These are phyloP conservation scores for Zangia roseola DNA, from an alignment of 768 basidiomycete species.

Conservation along the genomic window DNA sequence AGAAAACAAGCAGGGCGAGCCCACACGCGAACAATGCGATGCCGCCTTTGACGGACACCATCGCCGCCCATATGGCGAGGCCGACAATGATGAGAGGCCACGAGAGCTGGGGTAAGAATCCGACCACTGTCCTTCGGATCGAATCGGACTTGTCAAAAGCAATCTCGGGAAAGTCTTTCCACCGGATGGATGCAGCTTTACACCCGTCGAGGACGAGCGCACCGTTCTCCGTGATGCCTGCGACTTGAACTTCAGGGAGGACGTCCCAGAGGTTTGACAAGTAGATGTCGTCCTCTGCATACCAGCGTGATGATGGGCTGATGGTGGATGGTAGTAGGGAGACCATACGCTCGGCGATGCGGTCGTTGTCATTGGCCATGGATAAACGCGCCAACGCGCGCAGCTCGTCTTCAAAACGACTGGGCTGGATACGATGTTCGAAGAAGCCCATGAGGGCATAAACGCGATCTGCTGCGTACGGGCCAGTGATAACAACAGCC, in stretches of 20 bases:
- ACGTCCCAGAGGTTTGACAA: conserved; percentile 19
- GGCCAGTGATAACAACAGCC: not conserved
- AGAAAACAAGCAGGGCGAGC: not conserved
- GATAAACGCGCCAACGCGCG: conserved; percentile 19
- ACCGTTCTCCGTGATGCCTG: conserved; percentile 15
- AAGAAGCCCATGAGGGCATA: conserved; percentile 26
- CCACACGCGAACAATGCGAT: not conserved
- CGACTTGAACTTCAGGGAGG: conserved; percentile 17
- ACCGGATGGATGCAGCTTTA: conserved; percentile 16
- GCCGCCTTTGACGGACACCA: not conserved
- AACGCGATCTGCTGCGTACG: conserved; percentile 17
- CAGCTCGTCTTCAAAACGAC: conserved; percentile 9
- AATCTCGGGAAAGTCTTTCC: conserved; percentile 20
- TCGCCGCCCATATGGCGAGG: not conserved
- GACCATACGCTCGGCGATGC: conserved; percentile 22
- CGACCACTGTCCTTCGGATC: conserved; percentile 2
- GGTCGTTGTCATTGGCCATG: conserved; percentile 24
- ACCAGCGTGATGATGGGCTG: conserved; percentile 10
- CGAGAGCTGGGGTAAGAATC: conserved; percentile 7
- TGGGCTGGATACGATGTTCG: conserved; percentile 19
- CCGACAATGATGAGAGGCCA: conserved; percentile 11
- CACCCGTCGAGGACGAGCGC: conserved; percentile 21
- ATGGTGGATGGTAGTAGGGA: conserved; percentile 13
- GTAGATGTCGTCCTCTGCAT: conserved; percentile 18
- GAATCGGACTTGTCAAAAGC: conserved; percentile 11